Conservation (phyloP, 2,329 filamentous ascomycete species). For the Aureobasidium sp. region DNA sequence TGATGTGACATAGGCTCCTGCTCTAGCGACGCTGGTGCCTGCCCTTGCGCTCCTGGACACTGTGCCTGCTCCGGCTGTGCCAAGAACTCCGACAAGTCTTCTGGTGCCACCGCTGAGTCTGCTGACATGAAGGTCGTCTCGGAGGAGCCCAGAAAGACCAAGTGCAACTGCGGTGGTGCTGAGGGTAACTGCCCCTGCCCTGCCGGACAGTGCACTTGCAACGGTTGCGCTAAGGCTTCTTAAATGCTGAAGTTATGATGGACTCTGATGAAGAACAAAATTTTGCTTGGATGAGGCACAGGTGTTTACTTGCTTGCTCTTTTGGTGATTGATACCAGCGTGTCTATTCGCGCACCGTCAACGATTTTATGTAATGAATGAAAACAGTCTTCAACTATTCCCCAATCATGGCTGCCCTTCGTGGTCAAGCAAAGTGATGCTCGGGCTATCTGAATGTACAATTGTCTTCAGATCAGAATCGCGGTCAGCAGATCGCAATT, state of each 20-base stretch:
- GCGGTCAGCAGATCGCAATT: too few species aligned
- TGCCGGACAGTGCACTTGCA: conserved; percentile 40
- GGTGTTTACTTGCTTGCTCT: conserved; percentile 10
- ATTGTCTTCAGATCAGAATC: not conserved
- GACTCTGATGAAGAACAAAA: not conserved
- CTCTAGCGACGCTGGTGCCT: conserved; percentile 32
- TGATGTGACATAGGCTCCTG: conserved; percentile 27
- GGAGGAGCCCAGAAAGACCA: conserved; percentile 34
- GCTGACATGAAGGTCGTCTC: conserved; percentile 41
- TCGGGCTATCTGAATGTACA: not conserved
- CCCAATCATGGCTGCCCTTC: not conserved
- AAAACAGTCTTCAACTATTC: conserved; percentile 2
- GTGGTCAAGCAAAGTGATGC: not conserved
- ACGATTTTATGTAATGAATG: conserved; percentile 10
- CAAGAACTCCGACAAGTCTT: conserved; percentile 34
- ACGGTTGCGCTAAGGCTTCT: conserved; percentile 35
- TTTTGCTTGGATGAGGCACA: conserved; percentile 7
- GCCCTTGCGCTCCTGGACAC: conserved; percentile 36
- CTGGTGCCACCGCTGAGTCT: conserved; percentile 20
- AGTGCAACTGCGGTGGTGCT: conserved; percentile 42
- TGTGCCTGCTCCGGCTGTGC: conserved; percentile 40
- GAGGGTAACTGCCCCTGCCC: conserved; percentile 39
- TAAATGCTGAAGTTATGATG: not conserved
- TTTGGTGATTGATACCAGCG: conserved; percentile 9
- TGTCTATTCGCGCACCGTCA: not conserved